phyloP scores from a whole-genome alignment of 2,329 filamentous ascomycete genomes.

The Curvularia sp. region DNA sequence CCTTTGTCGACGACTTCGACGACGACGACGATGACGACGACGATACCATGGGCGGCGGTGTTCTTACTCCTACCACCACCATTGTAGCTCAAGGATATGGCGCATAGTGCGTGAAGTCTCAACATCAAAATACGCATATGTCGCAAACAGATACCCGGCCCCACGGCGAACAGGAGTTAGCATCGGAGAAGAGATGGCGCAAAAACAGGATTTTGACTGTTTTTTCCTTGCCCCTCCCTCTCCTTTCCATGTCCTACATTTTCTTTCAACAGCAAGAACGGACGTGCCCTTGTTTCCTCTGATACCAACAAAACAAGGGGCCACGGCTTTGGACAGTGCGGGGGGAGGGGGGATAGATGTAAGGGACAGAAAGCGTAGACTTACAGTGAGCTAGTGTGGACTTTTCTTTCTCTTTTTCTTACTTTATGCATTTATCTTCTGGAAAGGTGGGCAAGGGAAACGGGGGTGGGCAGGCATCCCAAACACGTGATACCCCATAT shows the following conservation, averaged over 20 bases:
- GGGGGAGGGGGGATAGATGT: too few relatives aligned
- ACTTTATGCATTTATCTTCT: background rate
- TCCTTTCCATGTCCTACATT: too few relatives aligned
- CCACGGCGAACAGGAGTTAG: background rate
- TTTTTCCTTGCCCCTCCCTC: too few relatives aligned
- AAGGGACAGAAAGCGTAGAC: background rate
- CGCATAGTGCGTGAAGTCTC: background rate
- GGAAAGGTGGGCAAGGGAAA: background rate
- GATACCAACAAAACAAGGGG: background rate
- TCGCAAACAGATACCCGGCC: background rate
- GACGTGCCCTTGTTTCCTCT: too few relatives aligned
- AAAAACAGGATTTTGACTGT: background rate
- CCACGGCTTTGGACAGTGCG: too few relatives aligned
- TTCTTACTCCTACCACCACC: constrained; percentile 32
- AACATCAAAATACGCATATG: background rate
- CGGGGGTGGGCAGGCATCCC: background rate
- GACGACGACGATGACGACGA: constrained; percentile 19
- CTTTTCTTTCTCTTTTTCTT: background rate
- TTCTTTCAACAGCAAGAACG: too few relatives aligned
- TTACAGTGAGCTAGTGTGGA: too few relatives aligned
- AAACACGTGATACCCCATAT: background rate
- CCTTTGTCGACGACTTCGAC: constrained; percentile 37
- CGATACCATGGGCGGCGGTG: constrained; percentile 19
- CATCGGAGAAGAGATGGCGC: background rate
- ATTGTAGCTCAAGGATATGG: background rate